Base-by-base conservation (phyloP, 2,329 filamentous ascomycete species). In the Diaporthe caulivora region DNA sequence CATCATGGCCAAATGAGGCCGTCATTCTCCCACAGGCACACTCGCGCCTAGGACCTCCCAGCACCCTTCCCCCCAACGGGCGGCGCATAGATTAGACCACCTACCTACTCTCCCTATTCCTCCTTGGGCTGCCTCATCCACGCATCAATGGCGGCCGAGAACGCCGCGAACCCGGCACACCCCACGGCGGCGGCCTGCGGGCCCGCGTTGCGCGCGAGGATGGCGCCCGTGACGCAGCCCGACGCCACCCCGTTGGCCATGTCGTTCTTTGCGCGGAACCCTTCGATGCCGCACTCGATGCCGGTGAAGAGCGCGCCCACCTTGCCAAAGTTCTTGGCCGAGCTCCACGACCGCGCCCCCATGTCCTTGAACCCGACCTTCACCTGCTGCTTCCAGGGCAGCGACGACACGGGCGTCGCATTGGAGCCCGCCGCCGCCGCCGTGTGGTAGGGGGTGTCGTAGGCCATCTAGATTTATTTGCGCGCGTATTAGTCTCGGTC, bases 231-330 rank as follows among this genome's bases (percentile, higher is more conserved):
- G 71, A 98, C 86, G 81, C 96, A 98, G 0, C 97, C 97, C 0
- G 95, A 95, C 6, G 92, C 90, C 7, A 97, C 92, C 71, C 95
- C 95, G 85, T 99, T 99, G 76, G 87, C 90, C 40, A 98, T 83
- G 82, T 98, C 97, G 84, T 98, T 98, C 87, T 97, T 98, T 29
- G 95, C 97, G 40, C 97, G 90, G 79, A 94, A 89, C 0, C 95
- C 95, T 83, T 99, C 97, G 80, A 99, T 95, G 76, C 94, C 95
- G 86, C 97, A 99, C 85, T 99, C 97, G 70, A 97, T 97, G 53
- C 96, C 96, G 21, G 92, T 90, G 86, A 97, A 99, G 26, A 98
- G 89, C 2, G 94, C 93, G 78, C 97, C 97, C 65, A 99, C 95
- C 78, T 95, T 93, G 76, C 94, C 96, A 81, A 99, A 99, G 87